phyloP scores from a whole-genome alignment of 2,329 filamentous ascomycete genomes.

The Trichophyton simii region DNA sequence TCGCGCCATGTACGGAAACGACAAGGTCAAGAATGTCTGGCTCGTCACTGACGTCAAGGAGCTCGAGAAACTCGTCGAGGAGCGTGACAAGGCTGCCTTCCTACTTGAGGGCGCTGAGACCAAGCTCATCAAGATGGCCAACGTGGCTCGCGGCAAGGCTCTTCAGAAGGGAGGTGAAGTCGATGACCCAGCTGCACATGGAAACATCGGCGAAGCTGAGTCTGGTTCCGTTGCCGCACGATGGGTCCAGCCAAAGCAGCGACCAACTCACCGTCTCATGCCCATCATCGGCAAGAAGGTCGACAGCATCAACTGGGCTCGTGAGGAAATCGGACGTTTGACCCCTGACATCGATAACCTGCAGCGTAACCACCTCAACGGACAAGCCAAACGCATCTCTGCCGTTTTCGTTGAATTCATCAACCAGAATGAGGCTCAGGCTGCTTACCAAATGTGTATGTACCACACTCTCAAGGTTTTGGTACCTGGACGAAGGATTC shows the following conservation, averaged over 20 bases:
- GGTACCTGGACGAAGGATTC: neutral
- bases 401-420: constrained; percentile 88
- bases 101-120: constrained; percentile 79
- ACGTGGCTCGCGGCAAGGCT: constrained; percentile 56
- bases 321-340: constrained; percentile 62
- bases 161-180: constrained; percentile 44
- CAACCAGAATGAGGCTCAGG: constrained; percentile 69
- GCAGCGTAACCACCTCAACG: constrained; percentile 53
- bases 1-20: constrained; percentile 63
- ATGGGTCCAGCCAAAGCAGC: constrained; percentile 66
- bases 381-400: constrained; percentile 53
- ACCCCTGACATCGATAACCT: constrained; percentile 57
- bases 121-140: constrained; percentile 67
- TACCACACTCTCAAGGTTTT: neutral
- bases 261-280: constrained; percentile 64
- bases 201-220: constrained; percentile 49
- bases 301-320: constrained; percentile 85
- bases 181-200: constrained; percentile 20
- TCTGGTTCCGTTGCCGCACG: constrained; percentile 56
- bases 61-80: constrained; percentile 66
- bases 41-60: constrained; percentile 64
- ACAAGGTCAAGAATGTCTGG: constrained; percentile 73
- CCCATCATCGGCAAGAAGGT: constrained; percentile 71
- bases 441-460: constrained; percentile 59
- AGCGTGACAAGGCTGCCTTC: constrained; percentile 67